Base-by-base conservation (phyloP, 768 basidiomycete genomes). In the Leccinellum albellum region DNA sequence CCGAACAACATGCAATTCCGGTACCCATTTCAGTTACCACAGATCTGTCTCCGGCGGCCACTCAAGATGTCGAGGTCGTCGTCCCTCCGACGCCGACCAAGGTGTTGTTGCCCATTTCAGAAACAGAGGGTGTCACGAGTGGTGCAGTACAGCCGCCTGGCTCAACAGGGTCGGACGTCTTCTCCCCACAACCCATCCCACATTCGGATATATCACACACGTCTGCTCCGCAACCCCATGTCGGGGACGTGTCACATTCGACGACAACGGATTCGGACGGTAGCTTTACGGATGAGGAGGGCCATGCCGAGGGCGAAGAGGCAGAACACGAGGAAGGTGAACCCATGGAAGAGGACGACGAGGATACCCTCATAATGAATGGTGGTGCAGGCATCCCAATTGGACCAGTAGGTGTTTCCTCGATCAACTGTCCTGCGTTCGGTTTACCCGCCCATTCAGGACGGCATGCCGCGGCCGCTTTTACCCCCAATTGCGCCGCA, bases 331-430 rank as follows among this genome's bases (percentile, higher is more conserved):
- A 89, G 51, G 74, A 76, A 31, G 73, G 82, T 23, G 82, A 83
- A 52, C 82, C 83, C 46, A 79, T 81, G 56, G 91, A 96, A 66
- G 70, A 73, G 51, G 94, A 96, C 58, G 94, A 97, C 56, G 95
- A 97, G 70, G 91, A 94, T 62, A 79, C 86, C 61, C 78, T 98
- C 54, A 95, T 97, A 60, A 79, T 86, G 74, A 89, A 87, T 54
- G 95, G 95, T 42, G 96, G 97, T 12, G 88, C 91, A 56, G 97
- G 97, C 33, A 98, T 98, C 56, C 96, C 96, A 21, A 82, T 94
- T 42, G 95, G 94, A 33, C 87, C 91, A 49, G 94, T 96, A 72
- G 70, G 90, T 81, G 9, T 15, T 44, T 17, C 23, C 21, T n/a
- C 23, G 5, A n/a, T 9, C 51, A 14, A 17, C 51, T 20, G 28